Conservation (phyloP, 192 early-diverging fungal genomes). For the Spizellomyces punctatus region DNA sequence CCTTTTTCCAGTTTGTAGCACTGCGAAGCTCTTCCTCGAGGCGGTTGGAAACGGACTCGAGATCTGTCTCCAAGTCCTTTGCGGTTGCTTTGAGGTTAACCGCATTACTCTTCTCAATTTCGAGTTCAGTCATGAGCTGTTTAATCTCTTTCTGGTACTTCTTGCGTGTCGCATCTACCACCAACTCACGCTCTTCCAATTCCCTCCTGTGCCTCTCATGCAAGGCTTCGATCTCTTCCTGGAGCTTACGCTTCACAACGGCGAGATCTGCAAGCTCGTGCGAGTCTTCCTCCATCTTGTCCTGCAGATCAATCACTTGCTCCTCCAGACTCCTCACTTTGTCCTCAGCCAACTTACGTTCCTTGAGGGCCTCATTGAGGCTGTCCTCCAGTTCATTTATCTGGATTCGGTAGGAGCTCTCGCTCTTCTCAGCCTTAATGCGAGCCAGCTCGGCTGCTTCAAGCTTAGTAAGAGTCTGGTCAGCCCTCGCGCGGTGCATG, state of each 20-base stretch:
- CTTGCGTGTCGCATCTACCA: slow-evolving; percentile 71
- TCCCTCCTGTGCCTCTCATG: slow-evolving; percentile 75
- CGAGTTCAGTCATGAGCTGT: slow-evolving; percentile 76
- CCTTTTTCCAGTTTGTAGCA: slow-evolving; percentile 72
- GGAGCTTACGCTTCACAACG: slow-evolving; percentile 71
- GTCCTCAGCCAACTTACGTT: slow-evolving; percentile 68
- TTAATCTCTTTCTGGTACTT: slow-evolving; percentile 89
- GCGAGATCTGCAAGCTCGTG: slow-evolving; percentile 70
- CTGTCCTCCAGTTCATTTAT: slow-evolving; percentile 70
- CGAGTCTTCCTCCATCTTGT: slow-evolving; percentile 75
- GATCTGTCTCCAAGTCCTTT: slow-evolving; percentile 64
- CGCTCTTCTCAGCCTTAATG: slow-evolving; percentile 77
- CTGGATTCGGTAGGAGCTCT: slow-evolving; percentile 63
- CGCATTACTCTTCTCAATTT: slow-evolving; percentile 61
- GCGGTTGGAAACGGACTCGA: slow-evolving; percentile 61
- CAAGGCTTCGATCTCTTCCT: slow-evolving; percentile 72
- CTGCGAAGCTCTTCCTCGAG: slow-evolving; percentile 73
- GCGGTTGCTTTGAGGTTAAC: slow-evolving; percentile 73
- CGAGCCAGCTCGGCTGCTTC: slow-evolving; percentile 70
- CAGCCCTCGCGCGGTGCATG: slow-evolving; percentile 57
- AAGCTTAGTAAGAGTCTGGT: slow-evolving; percentile 55
- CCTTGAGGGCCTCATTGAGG: slow-evolving; percentile 63
- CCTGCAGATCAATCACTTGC: slow-evolving; percentile 71
- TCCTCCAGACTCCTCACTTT: slow-evolving; percentile 64
- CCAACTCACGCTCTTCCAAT: slow-evolving; percentile 71